A percentile compares a stretch with the other conserved stretches of the same genome.
These are phyloP conservation scores for Hygrophoropsis aurantiaca DNA, from an alignment of 768 basidiomycete genomes.

Conservation along the genomic window DNA sequence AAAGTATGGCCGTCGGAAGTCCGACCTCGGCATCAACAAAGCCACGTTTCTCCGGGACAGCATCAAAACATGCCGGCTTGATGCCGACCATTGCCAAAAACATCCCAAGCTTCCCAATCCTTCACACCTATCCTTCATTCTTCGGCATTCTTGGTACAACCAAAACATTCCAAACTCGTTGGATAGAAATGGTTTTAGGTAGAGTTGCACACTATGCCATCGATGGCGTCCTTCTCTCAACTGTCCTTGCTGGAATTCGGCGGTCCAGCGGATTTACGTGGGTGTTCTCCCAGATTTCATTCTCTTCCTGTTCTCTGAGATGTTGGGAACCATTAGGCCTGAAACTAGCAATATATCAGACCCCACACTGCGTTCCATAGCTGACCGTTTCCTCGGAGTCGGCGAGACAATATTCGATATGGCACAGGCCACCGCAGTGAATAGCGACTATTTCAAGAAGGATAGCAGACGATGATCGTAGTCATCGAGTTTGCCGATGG, in stretches of 20 bases:
- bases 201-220: constrained; percentile 79
- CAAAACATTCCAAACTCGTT: too few relatives aligned
- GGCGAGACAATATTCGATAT: constrained; percentile 91
- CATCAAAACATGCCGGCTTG: too few relatives aligned
- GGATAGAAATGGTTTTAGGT: constrained; percentile 53
- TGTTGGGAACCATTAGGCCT: constrained; percentile 42
- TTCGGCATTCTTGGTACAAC: too few relatives aligned
- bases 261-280: constrained; percentile 89
- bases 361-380: constrained; percentile 69
- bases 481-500: too few relatives aligned
- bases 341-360: constrained; percentile 73
- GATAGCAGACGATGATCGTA: constrained; percentile 35
- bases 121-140: too few relatives aligned
- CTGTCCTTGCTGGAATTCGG: constrained; percentile 87
- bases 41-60: too few relatives aligned
- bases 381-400: constrained; percentile 79
- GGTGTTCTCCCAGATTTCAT: constrained; percentile 34
- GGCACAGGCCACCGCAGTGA: constrained; percentile 81
- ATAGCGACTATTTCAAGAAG: constrained; percentile 78
- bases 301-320: constrained; percentile 3
- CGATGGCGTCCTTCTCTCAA: constrained; percentile 84
- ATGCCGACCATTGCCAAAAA: too few relatives aligned
- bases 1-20: too few relatives aligned
- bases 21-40: too few relatives aligned
- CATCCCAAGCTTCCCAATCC: too few relatives aligned